phyloP scores from a whole-genome alignment of 768 basidiomycete genomes.

The Mycena polygramma region DNA sequence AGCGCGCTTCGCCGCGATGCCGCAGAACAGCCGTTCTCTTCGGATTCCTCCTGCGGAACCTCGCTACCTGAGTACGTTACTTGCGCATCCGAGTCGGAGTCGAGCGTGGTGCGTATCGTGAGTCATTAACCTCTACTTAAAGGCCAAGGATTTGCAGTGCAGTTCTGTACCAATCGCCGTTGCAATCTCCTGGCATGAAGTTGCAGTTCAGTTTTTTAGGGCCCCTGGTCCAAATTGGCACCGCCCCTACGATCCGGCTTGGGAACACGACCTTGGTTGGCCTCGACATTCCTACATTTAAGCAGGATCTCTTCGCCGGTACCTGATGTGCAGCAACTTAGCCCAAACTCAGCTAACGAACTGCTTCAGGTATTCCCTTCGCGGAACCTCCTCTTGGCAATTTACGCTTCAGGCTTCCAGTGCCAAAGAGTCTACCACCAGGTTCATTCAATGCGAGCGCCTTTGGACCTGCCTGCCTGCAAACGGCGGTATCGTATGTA shows the following conservation, averaged over 20 bases:
- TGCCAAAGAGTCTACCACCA: background rate
- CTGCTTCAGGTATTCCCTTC: background rate
- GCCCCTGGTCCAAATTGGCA: too few species aligned
- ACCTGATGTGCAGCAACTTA: background rate
- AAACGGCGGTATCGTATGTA: background rate
- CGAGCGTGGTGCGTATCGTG: too few species aligned
- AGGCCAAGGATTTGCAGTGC: too few species aligned
- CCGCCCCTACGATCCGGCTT: background rate
- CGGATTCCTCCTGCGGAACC: too few species aligned
- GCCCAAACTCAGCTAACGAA: background rate
- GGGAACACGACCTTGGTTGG: background rate
- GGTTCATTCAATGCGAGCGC: background rate
- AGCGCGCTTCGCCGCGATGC: too few species aligned
- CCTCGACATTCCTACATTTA: background rate
- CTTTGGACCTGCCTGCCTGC: background rate
- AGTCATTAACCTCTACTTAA: too few species aligned
- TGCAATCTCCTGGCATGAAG: too few species aligned
- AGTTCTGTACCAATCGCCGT: too few species aligned
- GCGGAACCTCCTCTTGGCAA: conserved; percentile 1
- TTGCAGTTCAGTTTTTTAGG: too few species aligned
- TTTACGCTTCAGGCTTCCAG: background rate
- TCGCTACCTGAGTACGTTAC: too few species aligned
- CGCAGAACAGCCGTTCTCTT: too few species aligned
- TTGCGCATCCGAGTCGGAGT: too few species aligned
- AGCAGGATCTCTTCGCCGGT: background rate